Evolutionary conservation across 352 stramenopile genomes (phyloP), one percentile per base, ranked within the genome.

Genomic region (Pythium brassicae): DNA sequence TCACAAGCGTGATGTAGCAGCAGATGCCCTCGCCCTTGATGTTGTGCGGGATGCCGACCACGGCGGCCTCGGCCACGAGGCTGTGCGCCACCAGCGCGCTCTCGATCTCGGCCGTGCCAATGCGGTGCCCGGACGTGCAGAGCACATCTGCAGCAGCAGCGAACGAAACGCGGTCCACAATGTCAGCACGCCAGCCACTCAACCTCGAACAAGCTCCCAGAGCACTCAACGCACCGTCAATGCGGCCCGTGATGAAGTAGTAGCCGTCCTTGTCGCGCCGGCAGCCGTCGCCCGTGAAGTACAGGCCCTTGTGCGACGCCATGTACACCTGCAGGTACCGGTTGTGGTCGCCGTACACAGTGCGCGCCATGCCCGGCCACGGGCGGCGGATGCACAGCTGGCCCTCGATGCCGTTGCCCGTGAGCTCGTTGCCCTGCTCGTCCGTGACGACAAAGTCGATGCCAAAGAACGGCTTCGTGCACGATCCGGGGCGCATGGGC

Each of bases 241-340:
- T 97, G 53, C 97, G 91, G 3, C 97, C 97, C 42, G 95, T 99
- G 68, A 99, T 99, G 69, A 97, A 99, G 76, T 98, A 97, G 76
- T 97, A 99, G 35, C 97, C 97, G 63, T 99, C 95, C 52, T 83
- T 80, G 63, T 98, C 93, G 29, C 89, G 80, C 37, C 71, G 72
- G 59, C 71, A 86, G 26, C 93, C 92, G 47, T 98, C 93, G 20
- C 93, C 92, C 1, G 93, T 98, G 61, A 98, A 99, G 75, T 99
- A 99, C 59, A 98, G 96, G 11, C 94, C 91, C 55, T 96, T 92
- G 78, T 99, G 98, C 7, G 94, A 94, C 32, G 89, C 76, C 70
- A 98, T 95, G 81, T 99, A 99, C 27, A 97, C 94, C 22, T 78
- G 87, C 48, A 99, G 61, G 67, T 98, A 99, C 9, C 97, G 92